These are phyloP conservation scores for Iris pallida DNA, from an alignment of 116 monocot genomes.

Conservation along the genomic window DNA sequence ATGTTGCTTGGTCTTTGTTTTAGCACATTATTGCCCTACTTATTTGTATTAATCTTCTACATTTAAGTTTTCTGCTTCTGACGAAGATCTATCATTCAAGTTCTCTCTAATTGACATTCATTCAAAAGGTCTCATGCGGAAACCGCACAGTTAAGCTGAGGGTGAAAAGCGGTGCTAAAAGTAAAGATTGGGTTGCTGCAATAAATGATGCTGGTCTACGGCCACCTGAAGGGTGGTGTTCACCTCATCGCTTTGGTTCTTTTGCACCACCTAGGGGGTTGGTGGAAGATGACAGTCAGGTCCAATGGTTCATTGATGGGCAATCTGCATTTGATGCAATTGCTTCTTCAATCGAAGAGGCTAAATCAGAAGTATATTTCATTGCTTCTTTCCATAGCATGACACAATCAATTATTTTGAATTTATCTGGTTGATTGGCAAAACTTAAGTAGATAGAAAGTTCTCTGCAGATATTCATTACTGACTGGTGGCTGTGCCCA, in stretches of 20 bases:
- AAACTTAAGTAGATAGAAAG: constrained; percentile 12
- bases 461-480: constrained; percentile 84
- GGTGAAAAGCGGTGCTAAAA: constrained; percentile 55
- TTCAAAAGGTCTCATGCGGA: constrained; percentile 75
- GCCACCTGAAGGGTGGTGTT: constrained; percentile 90
- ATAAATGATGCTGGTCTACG: constrained; percentile 79
- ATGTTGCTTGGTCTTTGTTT: background rate
- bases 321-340: constrained; percentile 95
- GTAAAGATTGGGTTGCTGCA: constrained; percentile 91
- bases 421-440: background rate
- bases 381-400: background rate
- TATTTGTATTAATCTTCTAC: background rate
- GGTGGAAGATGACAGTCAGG: constrained; percentile 78
- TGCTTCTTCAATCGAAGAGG: constrained; percentile 85
- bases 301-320: constrained; percentile 95
- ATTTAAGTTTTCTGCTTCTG: constrained; percentile 7
- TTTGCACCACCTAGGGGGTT: constrained; percentile 91
- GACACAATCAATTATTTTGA: background rate
- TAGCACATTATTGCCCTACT: background rate
- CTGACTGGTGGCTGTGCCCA: constrained; percentile 99
- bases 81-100: constrained; percentile 15
- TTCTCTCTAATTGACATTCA: constrained; percentile 29
- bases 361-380: constrained; percentile 86
- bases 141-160: constrained; percentile 63
- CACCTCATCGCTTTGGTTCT: constrained; percentile 91